Evolutionary conservation across 2,329 filamentous ascomycete genomes (phyloP).

Genomic region (Aspergillus hortae): DNA sequence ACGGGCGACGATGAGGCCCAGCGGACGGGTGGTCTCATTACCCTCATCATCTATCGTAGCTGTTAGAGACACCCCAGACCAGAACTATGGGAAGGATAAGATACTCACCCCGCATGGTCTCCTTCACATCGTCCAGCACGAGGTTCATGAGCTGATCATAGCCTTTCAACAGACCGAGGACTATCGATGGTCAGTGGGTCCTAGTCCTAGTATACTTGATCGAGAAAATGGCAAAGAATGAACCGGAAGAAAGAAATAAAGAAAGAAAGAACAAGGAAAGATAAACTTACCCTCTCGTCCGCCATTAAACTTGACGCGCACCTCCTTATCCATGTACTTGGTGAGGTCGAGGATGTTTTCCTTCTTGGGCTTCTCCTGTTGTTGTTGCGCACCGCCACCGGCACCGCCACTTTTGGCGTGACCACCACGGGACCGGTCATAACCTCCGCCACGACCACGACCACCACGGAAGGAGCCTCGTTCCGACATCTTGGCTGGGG

Average conservation of each 20-base stretch:
- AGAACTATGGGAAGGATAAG: neutral
- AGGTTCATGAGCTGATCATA: conserved; percentile 98
- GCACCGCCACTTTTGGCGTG: conserved; percentile 48
- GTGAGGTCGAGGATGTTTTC: conserved; percentile 94
- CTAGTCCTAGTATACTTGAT: neutral
- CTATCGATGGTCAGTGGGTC: conserved; percentile 44
- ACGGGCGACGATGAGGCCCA: conserved; percentile 84
- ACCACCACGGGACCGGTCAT: conserved; percentile 40
- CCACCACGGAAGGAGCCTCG: conserved; percentile 56
- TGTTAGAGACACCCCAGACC: neutral
- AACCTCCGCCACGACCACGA: conserved; percentile 35
- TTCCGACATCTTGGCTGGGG: conserved; percentile 36
- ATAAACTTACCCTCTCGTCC: conserved; percentile 72
- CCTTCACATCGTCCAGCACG: conserved; percentile 89
- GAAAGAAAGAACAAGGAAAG: neutral
- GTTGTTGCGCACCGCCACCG: conserved; percentile 48
- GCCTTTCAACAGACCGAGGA: conserved; percentile 84
- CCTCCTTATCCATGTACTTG: conserved; percentile 96
- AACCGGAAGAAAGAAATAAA: neutral
- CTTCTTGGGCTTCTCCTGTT: conserved; percentile 82
- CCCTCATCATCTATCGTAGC: conserved; percentile 75
- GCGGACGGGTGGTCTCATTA: conserved; percentile 74
- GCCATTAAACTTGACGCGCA: conserved; percentile 94
- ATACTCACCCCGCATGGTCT: conserved; percentile 74
- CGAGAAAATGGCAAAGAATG: neutral